Evolutionary conservation across 306 rosid species (phyloP), one percentile per base, ranked within the genome.

Genomic region (Adenanthera pavonina): DNA sequence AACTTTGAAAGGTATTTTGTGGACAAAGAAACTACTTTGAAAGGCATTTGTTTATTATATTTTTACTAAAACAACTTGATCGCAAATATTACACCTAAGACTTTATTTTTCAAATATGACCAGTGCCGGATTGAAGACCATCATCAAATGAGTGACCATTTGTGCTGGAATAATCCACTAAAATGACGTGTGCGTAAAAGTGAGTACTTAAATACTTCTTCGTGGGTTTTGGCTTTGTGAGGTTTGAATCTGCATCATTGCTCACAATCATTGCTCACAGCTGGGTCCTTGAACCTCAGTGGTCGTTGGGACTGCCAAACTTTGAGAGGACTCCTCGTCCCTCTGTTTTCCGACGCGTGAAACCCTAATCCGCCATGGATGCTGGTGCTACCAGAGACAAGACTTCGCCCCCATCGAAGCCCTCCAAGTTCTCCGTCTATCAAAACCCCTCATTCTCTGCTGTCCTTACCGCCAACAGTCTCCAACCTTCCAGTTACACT

Each of bases 391-490:
- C 62, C 35, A 82, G 85, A 85, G 86, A 79, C 59, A 87, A 82
- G 81, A 82, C 83, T 35, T 71, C 82, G 53, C 78, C 92, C 68
- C 57, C 87, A 52, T 72, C 83, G 48, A 92, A 90, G 84, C 89
- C 92, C 59, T 79, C 89, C 54, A 92, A 93, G 81, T 95, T 93
- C 89, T 62, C 86, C 1, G 93, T 91, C 5, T 93, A 95, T 44
- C 97, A 93, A 84, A 92, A 93, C 83, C 91, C 92, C 76, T 65
- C 92, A 3, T 80, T 93, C 12, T 95, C 98, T 6, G 91, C 96
- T 3, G 94, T 90, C 16, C 94, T 95, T 57, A 95, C 97, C 35
- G 85, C 96, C 82, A 89, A 76, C 71, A 93, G 99, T 70, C 78
- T 93, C 62, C 97, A 83, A 12, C 98, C 98, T 84, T 86, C 97